Evolutionary conservation across 257 asterid genomes (phyloP), one percentile per base, ranked within the genome.

Genomic region (Solanum virginianum): DNA sequence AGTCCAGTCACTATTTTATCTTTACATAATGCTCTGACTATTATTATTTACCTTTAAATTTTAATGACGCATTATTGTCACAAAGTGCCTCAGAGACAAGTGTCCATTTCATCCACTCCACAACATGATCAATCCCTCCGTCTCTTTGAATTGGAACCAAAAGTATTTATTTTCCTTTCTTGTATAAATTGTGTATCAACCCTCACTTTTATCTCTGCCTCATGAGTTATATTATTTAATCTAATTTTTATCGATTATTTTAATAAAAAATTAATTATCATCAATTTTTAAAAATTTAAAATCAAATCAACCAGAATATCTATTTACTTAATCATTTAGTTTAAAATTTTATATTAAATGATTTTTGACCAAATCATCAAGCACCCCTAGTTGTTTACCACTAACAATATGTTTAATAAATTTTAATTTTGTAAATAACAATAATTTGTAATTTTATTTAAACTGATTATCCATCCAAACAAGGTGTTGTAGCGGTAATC

Each of bases 301-400:
- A 12, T 4, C 16, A 4, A 59, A 59, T 0, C 66, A 59, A 59
- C 8, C 7, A 57, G 20, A 59, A 20, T 36, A 0, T 20, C 7
- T 8, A 20, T 59, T 59, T 59, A 0, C 9, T 59, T 59, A n/a
- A 59, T n/a, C 7, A 1, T 20, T 0, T 10, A 1, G 9, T 5
- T 59, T 20, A 59, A 36, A 36, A n/a, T 9, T 59, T n/a, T 59
- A 13, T 1, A 0, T 18, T 57, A 24, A 59, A 59, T 59, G n/a
- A n/a, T 4, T n/a, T n/a, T 59, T 59, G 20, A 10, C 1, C 15
- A 59, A 59, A n/a, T n/a, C 29, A 59, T 24, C 29, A n/a, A 9
- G n/a, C 29, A n/a, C 1, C n/a, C 29, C 1, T 3, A 0, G 1
- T n/a, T n/a, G 29, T 4, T 0, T 9, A 26, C n/a, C 66, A 20